Conservation (phyloP, 108 stramenopile species). For the Seminavis robusta region DNA sequence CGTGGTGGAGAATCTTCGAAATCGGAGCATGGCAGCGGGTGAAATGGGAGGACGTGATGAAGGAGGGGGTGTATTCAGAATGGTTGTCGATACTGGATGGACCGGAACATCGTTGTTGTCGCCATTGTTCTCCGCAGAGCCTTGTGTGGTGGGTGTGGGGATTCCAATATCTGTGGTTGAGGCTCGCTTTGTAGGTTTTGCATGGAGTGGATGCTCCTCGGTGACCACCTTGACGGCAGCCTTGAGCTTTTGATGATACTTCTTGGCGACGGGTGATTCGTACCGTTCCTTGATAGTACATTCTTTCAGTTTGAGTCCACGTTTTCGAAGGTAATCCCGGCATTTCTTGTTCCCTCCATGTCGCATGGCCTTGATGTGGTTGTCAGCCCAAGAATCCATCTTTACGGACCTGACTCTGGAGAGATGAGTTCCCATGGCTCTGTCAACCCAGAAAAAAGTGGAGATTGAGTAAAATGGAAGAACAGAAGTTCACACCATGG, state of each 20-base stretch:
- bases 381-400: constrained; percentile 28
- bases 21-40: too few species aligned
- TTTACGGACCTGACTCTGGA: constrained; percentile 28
- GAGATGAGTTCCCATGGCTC: constrained; percentile 34
- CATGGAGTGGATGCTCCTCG: too few species aligned
- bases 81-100: too few species aligned
- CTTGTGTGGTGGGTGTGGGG: too few species aligned
- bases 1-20: too few species aligned
- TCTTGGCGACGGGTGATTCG: constrained; percentile 10
- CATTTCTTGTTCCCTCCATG: constrained; percentile 22
- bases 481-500: neutral
- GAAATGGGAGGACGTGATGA: too few species aligned
- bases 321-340: constrained; percentile 10
- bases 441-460: neutral
- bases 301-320: neutral
- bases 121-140: too few species aligned
- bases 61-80: too few species aligned
- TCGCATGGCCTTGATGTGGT: constrained; percentile 22
- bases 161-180: too few species aligned
- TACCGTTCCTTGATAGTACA: constrained; percentile 8
- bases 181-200: too few species aligned
- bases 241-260: constrained; percentile 27
- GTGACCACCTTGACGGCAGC: too few species aligned
- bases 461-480: neutral
- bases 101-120: too few species aligned